A percentile compares a stretch with the other conserved stretches of the same genome.
These are phyloP conservation scores for Breviolum minutum DNA, from an alignment of 73 alveolate species.

Conservation along the genomic window DNA sequence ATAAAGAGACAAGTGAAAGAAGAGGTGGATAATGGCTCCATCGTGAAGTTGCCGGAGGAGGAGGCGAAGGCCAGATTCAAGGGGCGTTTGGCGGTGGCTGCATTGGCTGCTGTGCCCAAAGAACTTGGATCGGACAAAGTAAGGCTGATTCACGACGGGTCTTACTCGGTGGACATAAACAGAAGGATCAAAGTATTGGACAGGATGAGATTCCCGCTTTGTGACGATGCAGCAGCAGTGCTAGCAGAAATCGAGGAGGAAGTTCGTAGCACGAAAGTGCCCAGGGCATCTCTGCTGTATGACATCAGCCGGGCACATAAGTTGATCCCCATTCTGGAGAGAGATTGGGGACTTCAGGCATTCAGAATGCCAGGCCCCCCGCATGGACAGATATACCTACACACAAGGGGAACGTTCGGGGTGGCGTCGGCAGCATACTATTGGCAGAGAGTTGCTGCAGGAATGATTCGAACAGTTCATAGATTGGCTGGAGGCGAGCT, in stretches of 20 bases:
- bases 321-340: neutral
- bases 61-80: neutral
- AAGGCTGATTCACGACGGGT: neutral
- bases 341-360: neutral
- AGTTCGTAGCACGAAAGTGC: neutral
- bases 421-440: neutral
- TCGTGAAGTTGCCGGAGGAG: neutral
- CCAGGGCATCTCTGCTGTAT: neutral
- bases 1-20: neutral
- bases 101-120: neutral
- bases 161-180: neutral
- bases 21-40: neutral
- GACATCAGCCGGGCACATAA: conserved; percentile 14
- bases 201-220: neutral
- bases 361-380: neutral
- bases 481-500: neutral
- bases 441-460: conserved; percentile 30
- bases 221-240: neutral
- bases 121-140: neutral
- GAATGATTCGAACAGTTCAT: neutral
- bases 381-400: neutral
- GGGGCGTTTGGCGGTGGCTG: neutral
- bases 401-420: conserved; percentile 5
- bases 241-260: neutral
- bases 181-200: neutral